Conservation (phyloP, 1,284 basidiomycete genomes). For the Cryptococcus sp. region DNA sequence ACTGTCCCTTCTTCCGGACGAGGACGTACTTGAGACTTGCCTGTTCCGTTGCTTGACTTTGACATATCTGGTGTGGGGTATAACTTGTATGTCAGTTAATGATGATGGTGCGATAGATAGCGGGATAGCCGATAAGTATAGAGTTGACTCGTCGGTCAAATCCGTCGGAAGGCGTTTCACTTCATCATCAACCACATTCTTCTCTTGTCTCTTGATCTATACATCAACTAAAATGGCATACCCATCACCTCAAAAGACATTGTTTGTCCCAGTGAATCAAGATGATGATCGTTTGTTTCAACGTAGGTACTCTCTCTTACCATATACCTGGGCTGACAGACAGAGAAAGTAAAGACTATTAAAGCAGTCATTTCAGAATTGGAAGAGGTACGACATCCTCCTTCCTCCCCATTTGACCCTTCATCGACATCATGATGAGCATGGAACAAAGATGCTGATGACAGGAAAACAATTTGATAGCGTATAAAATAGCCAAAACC, state of each 20-base stretch:
- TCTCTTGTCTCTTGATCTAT: too few species aligned
- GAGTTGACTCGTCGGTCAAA: too few species aligned
- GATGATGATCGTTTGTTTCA: slow-evolving; percentile 13
- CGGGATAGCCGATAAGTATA: too few species aligned
- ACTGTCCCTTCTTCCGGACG: not conserved
- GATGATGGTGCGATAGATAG: too few species aligned
- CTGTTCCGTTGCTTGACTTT: too few species aligned
- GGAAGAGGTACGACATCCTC: slow-evolving; percentile 42
- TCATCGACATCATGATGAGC: too few species aligned
- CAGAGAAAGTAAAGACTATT: slow-evolving; percentile 7
- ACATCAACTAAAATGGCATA: too few species aligned
- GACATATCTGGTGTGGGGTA: too few species aligned
- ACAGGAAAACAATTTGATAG: slow-evolving; percentile 19
- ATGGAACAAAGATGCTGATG: not conserved
- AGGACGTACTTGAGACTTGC: not conserved
- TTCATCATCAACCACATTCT: too few species aligned
- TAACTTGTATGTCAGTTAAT: too few species aligned
- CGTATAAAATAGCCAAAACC: slow-evolving; percentile 13
- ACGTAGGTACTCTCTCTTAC: slow-evolving; percentile 4
- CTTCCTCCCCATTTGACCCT: not conserved
- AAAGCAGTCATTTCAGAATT: slow-evolving; percentile 13
- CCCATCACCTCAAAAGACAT: too few species aligned
- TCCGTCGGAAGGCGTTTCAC: too few species aligned
- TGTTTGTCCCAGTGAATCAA: not conserved
- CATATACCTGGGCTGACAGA: not conserved